Evolutionary conservation across 2,329 filamentous ascomycete genomes (phyloP), one percentile per base, ranked within the genome.

Genomic region (Beauveria brongniartii): DNA sequence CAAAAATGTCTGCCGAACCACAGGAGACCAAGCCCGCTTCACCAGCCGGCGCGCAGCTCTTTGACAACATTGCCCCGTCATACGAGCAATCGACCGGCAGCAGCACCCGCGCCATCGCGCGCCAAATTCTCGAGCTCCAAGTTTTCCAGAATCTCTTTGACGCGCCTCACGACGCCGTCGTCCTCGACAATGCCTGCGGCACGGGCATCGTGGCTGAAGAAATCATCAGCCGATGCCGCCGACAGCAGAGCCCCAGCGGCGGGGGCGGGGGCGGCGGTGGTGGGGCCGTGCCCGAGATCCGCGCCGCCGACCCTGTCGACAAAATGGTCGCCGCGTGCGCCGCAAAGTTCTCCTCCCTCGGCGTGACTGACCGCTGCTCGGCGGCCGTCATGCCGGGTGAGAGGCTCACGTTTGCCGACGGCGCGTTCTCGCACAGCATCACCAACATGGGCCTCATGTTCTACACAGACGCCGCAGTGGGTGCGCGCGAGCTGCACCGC

Each of bases 391-490:
- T 68, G 65, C 50, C 61, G 1, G 69, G 66, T 37, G 69, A 71
- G 57, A n/a, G 58, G 1, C 64, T 71, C 20, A 20, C 37, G 5
- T 70, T 70, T 44, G 59, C 63, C 3, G 70, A 74, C 58, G 64
- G 67, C 4, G 66, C 64, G 26, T 77, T 77, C 65, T 71, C 70
- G 0, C 71, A 74, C 64, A 69, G 67, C 4, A 66, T 77, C 58
- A 77, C 71, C 5, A 76, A 74, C 64, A 71, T 77, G 37, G 74
- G 71, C 7, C 68, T 77, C 51, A 67, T 75, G 59, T 74, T 75
- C 63, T 74, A 72, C 47, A 40, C 61, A 0, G 65, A 68, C 58
- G 68, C 69, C 0, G 63, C 69, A 3, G 68, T 66, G 26, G 75
- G 71, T 46, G 71, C 73, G 0, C 67, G 64, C 12, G 74, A 77